These are phyloP conservation scores for Trichomonas gallinae DNA, from an alignment of 208 protist genomes.

Conservation along the genomic window DNA sequence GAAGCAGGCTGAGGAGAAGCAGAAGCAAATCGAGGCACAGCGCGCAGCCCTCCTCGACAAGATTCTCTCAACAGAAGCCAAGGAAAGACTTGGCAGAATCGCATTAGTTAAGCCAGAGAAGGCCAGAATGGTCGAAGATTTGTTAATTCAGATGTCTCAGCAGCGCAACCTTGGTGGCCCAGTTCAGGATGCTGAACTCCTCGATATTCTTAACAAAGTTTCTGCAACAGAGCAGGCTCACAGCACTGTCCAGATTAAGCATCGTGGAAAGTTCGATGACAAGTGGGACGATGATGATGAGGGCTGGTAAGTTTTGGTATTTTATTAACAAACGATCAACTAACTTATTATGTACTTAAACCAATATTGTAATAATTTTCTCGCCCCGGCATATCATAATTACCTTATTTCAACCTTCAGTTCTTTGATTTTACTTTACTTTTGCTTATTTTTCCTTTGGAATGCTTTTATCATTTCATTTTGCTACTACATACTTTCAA, in stretches of 20 bases:
- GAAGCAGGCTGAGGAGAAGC: background rate
- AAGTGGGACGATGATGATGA: slow-evolving; percentile 6
- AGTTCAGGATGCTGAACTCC: background rate
- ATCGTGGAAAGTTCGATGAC: background rate
- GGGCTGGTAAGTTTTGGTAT: background rate
- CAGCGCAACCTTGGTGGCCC: background rate
- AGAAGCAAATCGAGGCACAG: background rate
- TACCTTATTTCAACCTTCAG: no score
- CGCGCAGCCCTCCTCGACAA: background rate
- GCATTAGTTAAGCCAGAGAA: background rate
- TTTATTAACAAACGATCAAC: no score
- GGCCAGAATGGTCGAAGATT: background rate
- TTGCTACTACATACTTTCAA: no score
- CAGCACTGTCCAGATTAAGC: background rate
- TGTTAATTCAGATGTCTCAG: background rate
- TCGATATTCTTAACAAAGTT: background rate
- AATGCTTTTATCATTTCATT: no score
- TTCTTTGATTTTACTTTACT: no score
- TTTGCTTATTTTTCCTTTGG: no score
- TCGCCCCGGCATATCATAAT: no score
- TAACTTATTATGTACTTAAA: no score
- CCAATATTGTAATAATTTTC: no score
- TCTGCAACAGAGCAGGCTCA: background rate
- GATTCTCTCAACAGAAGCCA: background rate
- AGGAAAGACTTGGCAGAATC: background rate